A percentile compares a stretch with the other conserved stretches of the same genome.
phyloP scores from a whole-genome alignment of 345 rosid genomes.

The Turritis glabra region DNA sequence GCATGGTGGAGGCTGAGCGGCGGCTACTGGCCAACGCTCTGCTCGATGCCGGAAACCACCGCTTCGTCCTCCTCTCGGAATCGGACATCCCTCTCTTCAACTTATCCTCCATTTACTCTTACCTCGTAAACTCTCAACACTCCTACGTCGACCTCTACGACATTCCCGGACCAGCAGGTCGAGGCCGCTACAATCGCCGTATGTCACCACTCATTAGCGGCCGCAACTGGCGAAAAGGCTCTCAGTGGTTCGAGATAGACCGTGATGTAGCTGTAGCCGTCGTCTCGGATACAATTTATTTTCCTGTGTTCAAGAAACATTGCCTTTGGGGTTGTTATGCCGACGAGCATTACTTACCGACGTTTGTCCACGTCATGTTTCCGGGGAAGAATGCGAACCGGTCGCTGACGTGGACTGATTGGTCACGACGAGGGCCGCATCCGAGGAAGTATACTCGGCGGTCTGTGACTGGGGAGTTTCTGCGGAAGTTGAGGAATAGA shows the following conservation, averaged over 20 bases:
- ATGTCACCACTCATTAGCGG: constrained; percentile 56
- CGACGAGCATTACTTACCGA: constrained; percentile 83
- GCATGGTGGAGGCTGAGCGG: constrained; percentile 77
- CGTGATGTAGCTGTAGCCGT: constrained; percentile 61
- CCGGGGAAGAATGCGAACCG: constrained; percentile 55
- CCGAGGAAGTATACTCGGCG: constrained; percentile 50
- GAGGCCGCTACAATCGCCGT: constrained; percentile 57
- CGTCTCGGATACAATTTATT: constrained; percentile 57
- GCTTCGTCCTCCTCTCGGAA: constrained; percentile 85
- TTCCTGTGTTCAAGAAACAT: constrained; percentile 40
- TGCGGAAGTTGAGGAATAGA: constrained; percentile 55
- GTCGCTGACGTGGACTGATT: constrained; percentile 73
- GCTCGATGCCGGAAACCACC: constrained; percentile 60
- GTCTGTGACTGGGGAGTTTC: constrained; percentile 49
- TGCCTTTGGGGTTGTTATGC: constrained; percentile 56
- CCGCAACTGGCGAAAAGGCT: constrained; percentile 75
- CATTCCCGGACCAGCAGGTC: constrained; percentile 53
- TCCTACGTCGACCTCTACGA: constrained; percentile 60
- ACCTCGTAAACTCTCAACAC: constrained; percentile 53
- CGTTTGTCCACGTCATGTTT: constrained; percentile 52
- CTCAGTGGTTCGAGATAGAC: constrained; percentile 88
- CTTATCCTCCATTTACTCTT: constrained; percentile 63
- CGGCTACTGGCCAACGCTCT: constrained; percentile 80
- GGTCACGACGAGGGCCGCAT: constrained; percentile 84
- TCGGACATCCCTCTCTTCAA: constrained; percentile 82